phyloP scores from a whole-genome alignment of 1,139 yeast species.

The Chernovozyma sophiae-reginae region DNA sequence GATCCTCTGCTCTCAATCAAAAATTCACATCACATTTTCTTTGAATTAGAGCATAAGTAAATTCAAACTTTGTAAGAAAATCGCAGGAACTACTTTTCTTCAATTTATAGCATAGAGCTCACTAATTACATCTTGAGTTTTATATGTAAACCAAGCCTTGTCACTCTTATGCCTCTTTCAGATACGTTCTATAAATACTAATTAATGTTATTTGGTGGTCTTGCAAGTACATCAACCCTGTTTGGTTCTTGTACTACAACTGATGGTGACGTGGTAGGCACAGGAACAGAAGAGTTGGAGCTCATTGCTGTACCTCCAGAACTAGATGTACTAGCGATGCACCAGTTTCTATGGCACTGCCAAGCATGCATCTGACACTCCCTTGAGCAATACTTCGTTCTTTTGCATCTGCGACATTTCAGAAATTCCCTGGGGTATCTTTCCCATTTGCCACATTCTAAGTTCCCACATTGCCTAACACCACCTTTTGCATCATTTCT shows the following conservation, averaged over 20 bases:
- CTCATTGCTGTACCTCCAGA: slow-evolving; percentile 9
- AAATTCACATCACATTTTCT: too few relatives aligned
- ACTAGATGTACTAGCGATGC: slow-evolving; percentile 50
- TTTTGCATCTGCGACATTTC: slow-evolving; percentile 88
- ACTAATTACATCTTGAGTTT: neutral
- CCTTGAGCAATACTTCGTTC: slow-evolving; percentile 91
- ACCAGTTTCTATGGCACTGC: slow-evolving; percentile 94
- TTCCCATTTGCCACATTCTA: slow-evolving; percentile 97
- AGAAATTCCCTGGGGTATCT: slow-evolving; percentile 85
- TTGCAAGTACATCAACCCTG: slow-evolving; percentile 6
- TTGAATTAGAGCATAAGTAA: too few relatives aligned
- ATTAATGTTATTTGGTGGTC: slow-evolving; percentile 4
- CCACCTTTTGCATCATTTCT: slow-evolving; percentile 86
- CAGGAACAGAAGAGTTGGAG: slow-evolving; percentile 3
- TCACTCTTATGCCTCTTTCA: neutral
- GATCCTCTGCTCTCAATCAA: too few relatives aligned
- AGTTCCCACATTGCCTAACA: slow-evolving; percentile 90
- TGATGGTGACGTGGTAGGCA: slow-evolving; percentile 2
- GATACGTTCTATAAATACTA: neutral
- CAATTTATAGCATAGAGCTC: too few relatives aligned
- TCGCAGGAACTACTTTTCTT: too few relatives aligned
- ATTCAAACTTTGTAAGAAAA: too few relatives aligned
- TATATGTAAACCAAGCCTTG: neutral
- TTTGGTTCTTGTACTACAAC: slow-evolving; percentile 7
- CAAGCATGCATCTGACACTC: slow-evolving; percentile 91